Percentiles rank a stretch among this genome's conserved stretches.
These are phyloP conservation scores for Fusarium chaquense DNA, from an alignment of 2,329 filamentous ascomycete genomes.

Conservation along the genomic window DNA sequence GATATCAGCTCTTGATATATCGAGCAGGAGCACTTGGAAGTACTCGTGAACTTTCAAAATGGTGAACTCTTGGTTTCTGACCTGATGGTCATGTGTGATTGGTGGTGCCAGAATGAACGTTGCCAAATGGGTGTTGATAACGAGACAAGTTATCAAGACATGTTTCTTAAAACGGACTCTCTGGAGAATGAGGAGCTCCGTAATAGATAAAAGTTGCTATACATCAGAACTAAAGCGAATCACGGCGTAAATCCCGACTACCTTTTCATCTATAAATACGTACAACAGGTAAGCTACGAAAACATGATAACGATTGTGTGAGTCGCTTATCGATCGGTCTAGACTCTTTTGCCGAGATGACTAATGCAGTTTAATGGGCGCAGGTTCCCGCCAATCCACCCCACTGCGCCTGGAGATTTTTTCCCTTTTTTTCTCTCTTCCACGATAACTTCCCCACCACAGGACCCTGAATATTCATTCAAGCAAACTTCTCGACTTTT, in stretches of 20 bases:
- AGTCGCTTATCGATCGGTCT: background rate
- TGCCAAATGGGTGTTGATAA: background rate
- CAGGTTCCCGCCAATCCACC: background rate
- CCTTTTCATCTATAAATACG: too few species aligned
- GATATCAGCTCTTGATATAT: background rate
- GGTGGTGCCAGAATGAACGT: background rate
- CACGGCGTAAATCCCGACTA: too few species aligned
- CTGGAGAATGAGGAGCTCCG: too few species aligned
- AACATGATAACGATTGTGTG: background rate
- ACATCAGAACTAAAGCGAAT: too few species aligned
- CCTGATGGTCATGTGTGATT: background rate
- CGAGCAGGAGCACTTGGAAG: background rate
- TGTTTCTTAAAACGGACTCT: too few species aligned
- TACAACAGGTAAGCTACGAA: background rate
- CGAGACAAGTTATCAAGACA: too few species aligned
- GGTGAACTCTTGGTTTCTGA: background rate
- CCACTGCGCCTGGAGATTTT: conserved; percentile 20
- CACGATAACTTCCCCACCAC: conserved; percentile 8
- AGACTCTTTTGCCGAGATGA: conserved; percentile 1
- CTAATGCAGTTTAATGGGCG: conserved; percentile 14
- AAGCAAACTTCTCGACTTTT: background rate
- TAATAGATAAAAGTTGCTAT: too few species aligned
- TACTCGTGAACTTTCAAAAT: background rate
- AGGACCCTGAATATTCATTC: conserved; percentile 15
- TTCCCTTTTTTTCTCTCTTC: conserved; percentile 19